Conservation (phyloP, 2,329 filamentous ascomycete species). For the Fusarium xyrophilum region DNA sequence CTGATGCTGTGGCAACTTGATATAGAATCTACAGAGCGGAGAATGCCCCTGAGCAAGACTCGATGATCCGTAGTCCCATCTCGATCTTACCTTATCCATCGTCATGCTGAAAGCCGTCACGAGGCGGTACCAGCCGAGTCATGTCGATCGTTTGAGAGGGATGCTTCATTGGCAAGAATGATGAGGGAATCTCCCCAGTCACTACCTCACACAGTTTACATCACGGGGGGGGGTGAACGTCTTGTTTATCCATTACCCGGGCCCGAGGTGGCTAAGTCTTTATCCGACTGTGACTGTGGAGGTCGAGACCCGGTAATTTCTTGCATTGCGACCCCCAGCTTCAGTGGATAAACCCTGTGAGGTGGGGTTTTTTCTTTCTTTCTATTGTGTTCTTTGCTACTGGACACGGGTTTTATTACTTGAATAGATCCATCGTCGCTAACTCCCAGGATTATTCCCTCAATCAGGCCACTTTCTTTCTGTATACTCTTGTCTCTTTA, state of each 20-base stretch:
- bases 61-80: background rate
- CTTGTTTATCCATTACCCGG: slow-evolving; percentile 15
- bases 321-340: slow-evolving; percentile 4
- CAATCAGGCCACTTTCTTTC: background rate
- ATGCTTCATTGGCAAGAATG: background rate
- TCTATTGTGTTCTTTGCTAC: slow-evolving; percentile 7
- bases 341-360: slow-evolving; percentile 24
- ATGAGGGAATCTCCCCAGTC: background rate
- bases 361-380: slow-evolving; percentile 14
- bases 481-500: background rate
- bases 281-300: slow-evolving; percentile 18
- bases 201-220: too few species aligned
- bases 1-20: slow-evolving; percentile 24
- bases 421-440: slow-evolving; percentile 8
- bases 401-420: slow-evolving; percentile 25
- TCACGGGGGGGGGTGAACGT: background rate
- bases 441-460: background rate
- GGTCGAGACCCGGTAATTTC: slow-evolving; percentile 5
- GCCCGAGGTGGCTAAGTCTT: slow-evolving; percentile 25
- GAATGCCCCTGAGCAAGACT: slow-evolving; percentile 6
- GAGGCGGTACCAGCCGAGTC: slow-evolving; percentile 16
- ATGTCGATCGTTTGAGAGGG: background rate
- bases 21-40: slow-evolving; percentile 19
- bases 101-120: background rate
- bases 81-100: background rate